These are phyloP conservation scores for Termitomyces sp. DNA, from an alignment of 768 basidiomycete genomes.

Conservation along the genomic window DNA sequence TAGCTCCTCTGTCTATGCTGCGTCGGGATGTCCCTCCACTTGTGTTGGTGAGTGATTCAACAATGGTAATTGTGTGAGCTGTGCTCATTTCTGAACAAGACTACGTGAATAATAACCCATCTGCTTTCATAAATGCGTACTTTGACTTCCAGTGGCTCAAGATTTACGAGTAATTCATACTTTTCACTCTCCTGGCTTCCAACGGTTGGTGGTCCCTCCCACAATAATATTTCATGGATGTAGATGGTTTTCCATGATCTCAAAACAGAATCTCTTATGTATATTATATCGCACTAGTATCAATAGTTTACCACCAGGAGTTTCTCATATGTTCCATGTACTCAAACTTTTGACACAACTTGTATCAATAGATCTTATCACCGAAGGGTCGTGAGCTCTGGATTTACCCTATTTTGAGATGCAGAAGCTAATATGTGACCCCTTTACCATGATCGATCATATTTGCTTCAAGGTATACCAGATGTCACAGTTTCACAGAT, in stretches of 20 bases:
- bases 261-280: too few relatives aligned
- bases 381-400: too few relatives aligned
- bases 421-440: too few relatives aligned
- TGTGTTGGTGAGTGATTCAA: constrained; percentile 44
- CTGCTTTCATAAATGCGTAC: constrained; percentile 64
- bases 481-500: too few relatives aligned
- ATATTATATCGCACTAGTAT: background rate
- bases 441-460: too few relatives aligned
- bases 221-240: too few relatives aligned
- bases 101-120: constrained; percentile 65
- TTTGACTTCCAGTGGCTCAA: constrained; percentile 66
- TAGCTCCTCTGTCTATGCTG: constrained; percentile 29
- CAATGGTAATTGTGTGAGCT: background rate
- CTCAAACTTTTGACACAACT: background rate
- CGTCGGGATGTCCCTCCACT: constrained; percentile 53
- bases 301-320: background rate
- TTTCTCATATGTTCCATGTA: background rate
- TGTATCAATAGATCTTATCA: background rate
- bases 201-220: background rate
- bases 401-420: too few relatives aligned
- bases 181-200: background rate
- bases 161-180: constrained; percentile 23
- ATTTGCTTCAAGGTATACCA: too few relatives aligned
- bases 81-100: constrained; percentile 29
- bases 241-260: background rate